Evolutionary conservation across 1,284 basidiomycete species (phyloP).

Genomic region (Rhodotorula sp.): DNA sequence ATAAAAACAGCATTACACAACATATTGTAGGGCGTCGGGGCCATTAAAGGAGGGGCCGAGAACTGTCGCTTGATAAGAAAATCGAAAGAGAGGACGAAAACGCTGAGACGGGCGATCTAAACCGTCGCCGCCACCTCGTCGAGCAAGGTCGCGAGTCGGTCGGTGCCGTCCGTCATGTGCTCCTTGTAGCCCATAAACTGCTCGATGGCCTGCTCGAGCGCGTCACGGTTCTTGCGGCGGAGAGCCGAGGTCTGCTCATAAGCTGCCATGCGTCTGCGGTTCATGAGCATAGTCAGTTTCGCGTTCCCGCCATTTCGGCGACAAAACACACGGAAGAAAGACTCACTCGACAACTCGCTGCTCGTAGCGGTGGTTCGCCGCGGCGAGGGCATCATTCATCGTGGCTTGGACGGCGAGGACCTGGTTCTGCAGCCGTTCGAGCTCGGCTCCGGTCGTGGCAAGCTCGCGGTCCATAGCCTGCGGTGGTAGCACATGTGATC

Average conservation of each 20-base stretch:
- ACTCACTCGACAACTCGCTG: constrained; percentile 33
- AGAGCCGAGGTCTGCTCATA: constrained; percentile 22
- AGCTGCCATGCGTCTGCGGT: constrained; percentile 11
- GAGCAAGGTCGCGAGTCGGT: constrained; percentile 14
- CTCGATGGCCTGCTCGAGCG: constrained; percentile 30
- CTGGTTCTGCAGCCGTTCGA: constrained; percentile 30
- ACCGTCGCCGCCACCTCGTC: constrained; percentile 13
- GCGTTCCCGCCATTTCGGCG: neutral
- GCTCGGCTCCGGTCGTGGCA: constrained; percentile 26
- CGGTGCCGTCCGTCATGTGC: constrained; percentile 25
- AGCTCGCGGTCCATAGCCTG: constrained; percentile 33
- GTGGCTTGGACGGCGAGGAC: constrained; percentile 29
- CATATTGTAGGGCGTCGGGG: neutral
- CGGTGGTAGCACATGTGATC: no score
- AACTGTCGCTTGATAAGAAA: neutral
- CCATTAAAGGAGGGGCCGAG: no score
- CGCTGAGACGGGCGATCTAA: neutral
- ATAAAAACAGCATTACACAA: constrained; percentile 3
- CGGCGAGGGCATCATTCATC: constrained; percentile 20
- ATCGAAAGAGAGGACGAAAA: neutral
- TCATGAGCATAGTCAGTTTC: no score
- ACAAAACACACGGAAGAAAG: no score
- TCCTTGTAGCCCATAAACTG: constrained; percentile 32
- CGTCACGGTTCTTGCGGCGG: constrained; percentile 21
- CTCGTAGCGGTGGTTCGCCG: constrained; percentile 34